Evolutionary conservation across 1,284 basidiomycete species (phyloP).

Genomic region (Boletus mariae): DNA sequence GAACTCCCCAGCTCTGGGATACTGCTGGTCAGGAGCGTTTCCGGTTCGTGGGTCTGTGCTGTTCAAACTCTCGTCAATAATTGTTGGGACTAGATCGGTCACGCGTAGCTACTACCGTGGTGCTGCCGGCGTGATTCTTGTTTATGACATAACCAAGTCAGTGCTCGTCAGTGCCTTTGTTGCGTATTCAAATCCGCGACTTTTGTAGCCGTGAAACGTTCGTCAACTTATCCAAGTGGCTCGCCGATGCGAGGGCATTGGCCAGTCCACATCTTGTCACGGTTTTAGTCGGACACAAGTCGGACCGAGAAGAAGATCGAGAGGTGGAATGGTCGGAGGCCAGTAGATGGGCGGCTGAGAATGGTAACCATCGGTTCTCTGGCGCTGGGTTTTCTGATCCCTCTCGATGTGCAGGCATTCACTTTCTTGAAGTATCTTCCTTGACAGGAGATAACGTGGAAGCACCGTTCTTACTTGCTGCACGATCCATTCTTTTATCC

Average conservation of each 20-base stretch:
- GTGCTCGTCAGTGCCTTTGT: constrained; percentile 25
- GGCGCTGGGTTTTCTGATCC: constrained; percentile 1
- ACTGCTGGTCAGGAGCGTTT: constrained; percentile 97
- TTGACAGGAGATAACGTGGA: constrained; percentile 92
- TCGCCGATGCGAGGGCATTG: constrained; percentile 86
- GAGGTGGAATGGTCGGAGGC: constrained; percentile 95
- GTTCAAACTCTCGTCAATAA: constrained; percentile 10
- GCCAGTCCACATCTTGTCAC: constrained; percentile 87
- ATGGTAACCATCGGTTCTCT: constrained; percentile 50
- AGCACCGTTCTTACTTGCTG: constrained; percentile 88
- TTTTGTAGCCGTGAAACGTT: constrained; percentile 73
- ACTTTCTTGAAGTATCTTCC: constrained; percentile 92
- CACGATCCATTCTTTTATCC: constrained; percentile 86
- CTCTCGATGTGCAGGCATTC: constrained; percentile 56
- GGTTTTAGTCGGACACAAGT: constrained; percentile 94
- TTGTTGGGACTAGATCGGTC: constrained; percentile 65
- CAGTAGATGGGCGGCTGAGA: constrained; percentile 90
- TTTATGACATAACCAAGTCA: constrained; percentile 95
- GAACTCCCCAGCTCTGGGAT: constrained; percentile 77
- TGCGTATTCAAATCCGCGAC: constrained; percentile 14
- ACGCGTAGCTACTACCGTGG: constrained; percentile 96
- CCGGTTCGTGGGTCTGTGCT: constrained; percentile 46
- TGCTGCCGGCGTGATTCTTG: constrained; percentile 89
- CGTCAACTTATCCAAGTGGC: constrained; percentile 78
- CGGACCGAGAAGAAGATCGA: constrained; percentile 89